phyloP scores from a whole-genome alignment of 495 filamentous ascomycete species.

The Neurospora terricola region DNA sequence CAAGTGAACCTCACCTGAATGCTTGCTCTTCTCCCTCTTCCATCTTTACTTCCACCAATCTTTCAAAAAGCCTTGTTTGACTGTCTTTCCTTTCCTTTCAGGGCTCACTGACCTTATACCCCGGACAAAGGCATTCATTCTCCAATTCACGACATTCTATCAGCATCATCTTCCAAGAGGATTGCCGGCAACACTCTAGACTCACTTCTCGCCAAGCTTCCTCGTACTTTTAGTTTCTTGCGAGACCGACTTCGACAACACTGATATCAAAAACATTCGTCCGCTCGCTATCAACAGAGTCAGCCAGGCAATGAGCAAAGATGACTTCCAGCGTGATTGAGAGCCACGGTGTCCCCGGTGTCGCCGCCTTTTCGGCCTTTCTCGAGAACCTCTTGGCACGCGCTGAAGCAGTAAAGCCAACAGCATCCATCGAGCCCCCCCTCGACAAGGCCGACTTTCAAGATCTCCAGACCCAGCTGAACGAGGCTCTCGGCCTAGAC shows the following conservation, averaged over 20 bases:
- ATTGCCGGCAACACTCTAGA: background rate
- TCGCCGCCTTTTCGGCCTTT: conserved; percentile 43
- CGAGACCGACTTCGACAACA: background rate
- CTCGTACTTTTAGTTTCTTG: background rate
- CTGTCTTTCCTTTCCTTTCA: background rate
- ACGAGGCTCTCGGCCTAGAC: conserved; percentile 23
- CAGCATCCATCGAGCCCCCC: conserved; percentile 64
- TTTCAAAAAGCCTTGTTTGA: background rate
- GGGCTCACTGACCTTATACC: background rate
- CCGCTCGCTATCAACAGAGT: too few relatives aligned
- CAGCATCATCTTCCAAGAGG: background rate
- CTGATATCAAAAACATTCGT: background rate
- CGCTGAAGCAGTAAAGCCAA: conserved; percentile 55
- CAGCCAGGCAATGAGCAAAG: conserved; percentile 1
- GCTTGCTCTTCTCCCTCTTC: background rate
- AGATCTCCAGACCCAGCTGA: conserved; percentile 33
- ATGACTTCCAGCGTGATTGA: conserved; percentile 32
- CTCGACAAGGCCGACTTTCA: conserved; percentile 54
- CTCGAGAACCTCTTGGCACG: conserved; percentile 53
- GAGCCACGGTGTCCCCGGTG: conserved; percentile 44
- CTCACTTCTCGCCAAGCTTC: background rate
- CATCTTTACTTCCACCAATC: background rate
- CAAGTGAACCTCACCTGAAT: background rate
- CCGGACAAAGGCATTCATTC: background rate
- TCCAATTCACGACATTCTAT: background rate